Conservation (phyloP, 495 filamentous ascomycete genomes). For the Evansstolkia leycettana region DNA sequence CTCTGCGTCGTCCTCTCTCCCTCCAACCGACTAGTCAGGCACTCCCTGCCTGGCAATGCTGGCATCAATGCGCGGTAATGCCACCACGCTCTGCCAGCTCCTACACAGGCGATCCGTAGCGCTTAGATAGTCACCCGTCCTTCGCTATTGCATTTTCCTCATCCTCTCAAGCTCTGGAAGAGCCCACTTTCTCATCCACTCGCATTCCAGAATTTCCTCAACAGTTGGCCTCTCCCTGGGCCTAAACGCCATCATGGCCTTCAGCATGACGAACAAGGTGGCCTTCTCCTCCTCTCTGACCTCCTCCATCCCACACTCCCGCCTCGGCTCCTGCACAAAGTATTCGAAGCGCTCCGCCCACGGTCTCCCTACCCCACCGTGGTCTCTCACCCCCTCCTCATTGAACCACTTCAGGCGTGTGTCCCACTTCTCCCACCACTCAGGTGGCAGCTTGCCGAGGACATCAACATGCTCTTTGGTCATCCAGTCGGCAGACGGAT, state of each 20-base stretch:
- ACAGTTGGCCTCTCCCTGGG: constrained; percentile 10
- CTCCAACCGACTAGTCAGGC: too few relatives aligned
- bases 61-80: too few relatives aligned
- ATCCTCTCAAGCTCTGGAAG: constrained; percentile 3
- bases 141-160: too few relatives aligned
- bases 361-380: constrained; percentile 1
- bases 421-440: constrained; percentile 19
- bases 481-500: constrained; percentile 3
- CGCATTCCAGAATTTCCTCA: constrained; percentile 10
- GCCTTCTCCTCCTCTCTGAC: constrained; percentile 9
- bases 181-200: constrained; percentile 23
- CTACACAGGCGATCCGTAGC: too few relatives aligned
- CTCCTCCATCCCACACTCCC: constrained; percentile 1
- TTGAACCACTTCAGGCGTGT: constrained; percentile 7
- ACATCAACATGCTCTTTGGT: constrained; percentile 5
- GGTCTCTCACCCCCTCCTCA: constrained; percentile 7
- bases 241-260: constrained; percentile 14
- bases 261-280: constrained; percentile 13
- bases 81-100: too few relatives aligned
- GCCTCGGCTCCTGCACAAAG: constrained; percentile 4
- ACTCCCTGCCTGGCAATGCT: too few relatives aligned
- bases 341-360: constrained; percentile 7
- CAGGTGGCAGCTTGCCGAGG: constrained; percentile 5
- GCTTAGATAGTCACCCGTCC: too few relatives aligned
- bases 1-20: too few relatives aligned